Evolutionary conservation across 2,329 filamentous ascomycete species (phyloP).

Genomic region (Monosporascus sp.): DNA sequence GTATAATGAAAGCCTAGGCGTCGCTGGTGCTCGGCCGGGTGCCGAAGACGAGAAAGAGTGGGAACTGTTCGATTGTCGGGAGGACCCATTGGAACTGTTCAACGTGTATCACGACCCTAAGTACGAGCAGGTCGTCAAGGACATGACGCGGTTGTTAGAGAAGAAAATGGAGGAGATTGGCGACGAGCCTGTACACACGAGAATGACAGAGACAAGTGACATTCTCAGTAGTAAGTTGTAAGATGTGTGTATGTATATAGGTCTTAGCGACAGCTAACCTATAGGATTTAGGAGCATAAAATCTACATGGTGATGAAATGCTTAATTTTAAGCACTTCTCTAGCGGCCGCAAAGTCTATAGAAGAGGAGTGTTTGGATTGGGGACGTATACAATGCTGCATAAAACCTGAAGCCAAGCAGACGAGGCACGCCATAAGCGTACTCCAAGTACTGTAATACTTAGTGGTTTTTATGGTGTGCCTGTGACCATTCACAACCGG

Average conservation of each 20-base stretch:
- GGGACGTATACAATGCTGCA: too few species aligned
- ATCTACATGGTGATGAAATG: too few species aligned
- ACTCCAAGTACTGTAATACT: too few species aligned
- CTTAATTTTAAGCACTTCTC: too few species aligned
- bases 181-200: not conserved
- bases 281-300: too few species aligned
- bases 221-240: not conserved
- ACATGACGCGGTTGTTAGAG: slow-evolving; percentile 38
- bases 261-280: not conserved
- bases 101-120: slow-evolving; percentile 36
- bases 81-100: slow-evolving; percentile 46
- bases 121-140: slow-evolving; percentile 31
- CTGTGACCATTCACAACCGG: too few species aligned
- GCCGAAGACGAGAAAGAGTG: slow-evolving; percentile 41
- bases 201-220: not conserved
- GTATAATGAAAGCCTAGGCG: slow-evolving; percentile 45
- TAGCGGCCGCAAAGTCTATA: too few species aligned
- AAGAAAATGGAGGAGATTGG: slow-evolving; percentile 38
- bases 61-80: slow-evolving; percentile 48
- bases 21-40: slow-evolving; percentile 38
- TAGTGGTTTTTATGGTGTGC: too few species aligned
- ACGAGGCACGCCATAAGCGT: too few species aligned
- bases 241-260: not conserved
- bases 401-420: too few species aligned
- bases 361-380: too few species aligned